These are phyloP conservation scores for Aspergillus heteromorphus DNA, from an alignment of 495 filamentous ascomycete genomes.

Conservation along the genomic window DNA sequence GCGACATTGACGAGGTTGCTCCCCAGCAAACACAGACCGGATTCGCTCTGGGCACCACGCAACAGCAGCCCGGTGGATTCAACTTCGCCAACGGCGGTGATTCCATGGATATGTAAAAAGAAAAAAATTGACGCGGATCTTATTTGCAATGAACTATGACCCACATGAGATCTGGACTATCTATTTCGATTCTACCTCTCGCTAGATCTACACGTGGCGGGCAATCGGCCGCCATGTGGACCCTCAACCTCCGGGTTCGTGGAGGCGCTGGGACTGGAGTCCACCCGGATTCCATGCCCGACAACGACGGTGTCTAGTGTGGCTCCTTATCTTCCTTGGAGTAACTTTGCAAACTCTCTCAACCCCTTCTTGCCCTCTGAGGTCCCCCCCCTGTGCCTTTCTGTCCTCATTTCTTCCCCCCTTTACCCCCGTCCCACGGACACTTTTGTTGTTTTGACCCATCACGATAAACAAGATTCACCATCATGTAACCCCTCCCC, in stretches of 20 bases:
- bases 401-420: constrained; percentile 13
- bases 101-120: constrained; percentile 90
- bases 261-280: neutral
- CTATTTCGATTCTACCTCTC: constrained; percentile 10
- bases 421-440: neutral
- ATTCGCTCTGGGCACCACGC: constrained; percentile 79
- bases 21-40: constrained; percentile 64
- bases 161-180: constrained; percentile 7
- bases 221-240: neutral
- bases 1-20: constrained; percentile 64
- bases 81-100: constrained; percentile 87
- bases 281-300: neutral
- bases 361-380: constrained; percentile 4
- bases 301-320: neutral
- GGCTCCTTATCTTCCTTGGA: constrained; percentile 4
- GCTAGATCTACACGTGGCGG: constrained; percentile 12
- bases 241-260: neutral
- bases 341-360: constrained; percentile 11
- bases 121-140: constrained; percentile 8
- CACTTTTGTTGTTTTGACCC: constrained; percentile 18
- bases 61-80: constrained; percentile 75
- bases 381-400: constrained; percentile 8
- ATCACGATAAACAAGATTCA: constrained; percentile 54
- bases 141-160: constrained; percentile 12
- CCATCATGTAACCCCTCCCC: constrained; percentile 53